These are phyloP conservation scores for Xerocomus potaroensis DNA, from an alignment of 768 basidiomycete genomes.

Conservation along the genomic window DNA sequence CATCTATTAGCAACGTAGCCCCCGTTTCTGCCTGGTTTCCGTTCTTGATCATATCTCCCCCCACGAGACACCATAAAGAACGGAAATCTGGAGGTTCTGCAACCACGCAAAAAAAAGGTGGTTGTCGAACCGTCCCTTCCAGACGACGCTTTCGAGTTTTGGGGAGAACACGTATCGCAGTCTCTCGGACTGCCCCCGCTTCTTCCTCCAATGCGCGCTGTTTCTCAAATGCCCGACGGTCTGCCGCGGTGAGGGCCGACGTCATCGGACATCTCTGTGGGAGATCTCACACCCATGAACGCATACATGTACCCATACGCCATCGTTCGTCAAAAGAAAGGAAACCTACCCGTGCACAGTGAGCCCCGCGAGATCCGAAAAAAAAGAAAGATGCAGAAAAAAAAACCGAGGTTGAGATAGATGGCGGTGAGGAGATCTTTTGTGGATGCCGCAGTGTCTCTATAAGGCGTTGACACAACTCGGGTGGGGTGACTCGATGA, in stretches of 20 bases:
- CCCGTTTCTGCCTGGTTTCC: too few species aligned
- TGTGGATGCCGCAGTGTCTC: slow-evolving; percentile 48
- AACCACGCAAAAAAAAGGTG: too few species aligned
- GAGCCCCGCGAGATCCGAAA: neutral
- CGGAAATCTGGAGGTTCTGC: too few species aligned
- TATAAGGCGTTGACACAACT: slow-evolving; percentile 52
- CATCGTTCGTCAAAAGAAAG: slow-evolving; percentile 48
- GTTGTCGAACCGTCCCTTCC: too few species aligned
- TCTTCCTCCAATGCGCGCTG: slow-evolving; percentile 51
- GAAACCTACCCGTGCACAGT: slow-evolving; percentile 43
- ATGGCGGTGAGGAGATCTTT: slow-evolving; percentile 44
- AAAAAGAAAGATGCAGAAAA: neutral
- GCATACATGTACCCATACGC: slow-evolving; percentile 58
- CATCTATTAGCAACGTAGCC: too few species aligned
- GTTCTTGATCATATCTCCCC: too few species aligned
- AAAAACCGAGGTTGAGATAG: slow-evolving; percentile 62
- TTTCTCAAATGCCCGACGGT: slow-evolving; percentile 62
- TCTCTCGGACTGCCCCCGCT: slow-evolving; percentile 48
- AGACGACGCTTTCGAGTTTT: slow-evolving; percentile 42
- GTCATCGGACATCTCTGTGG: slow-evolving; percentile 57
- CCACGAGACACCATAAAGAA: too few species aligned
- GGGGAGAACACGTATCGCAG: slow-evolving; percentile 54
- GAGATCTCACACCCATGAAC: slow-evolving; percentile 41
- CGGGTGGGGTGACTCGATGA: slow-evolving; percentile 48
- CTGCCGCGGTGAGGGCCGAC: slow-evolving; percentile 55